Percentiles rank a stretch among this genome's conserved stretches.
Evolutionary conservation across 1,139 yeast species (phyloP).

Genomic region (Hemisphaericaspora xylanilytica): DNA sequence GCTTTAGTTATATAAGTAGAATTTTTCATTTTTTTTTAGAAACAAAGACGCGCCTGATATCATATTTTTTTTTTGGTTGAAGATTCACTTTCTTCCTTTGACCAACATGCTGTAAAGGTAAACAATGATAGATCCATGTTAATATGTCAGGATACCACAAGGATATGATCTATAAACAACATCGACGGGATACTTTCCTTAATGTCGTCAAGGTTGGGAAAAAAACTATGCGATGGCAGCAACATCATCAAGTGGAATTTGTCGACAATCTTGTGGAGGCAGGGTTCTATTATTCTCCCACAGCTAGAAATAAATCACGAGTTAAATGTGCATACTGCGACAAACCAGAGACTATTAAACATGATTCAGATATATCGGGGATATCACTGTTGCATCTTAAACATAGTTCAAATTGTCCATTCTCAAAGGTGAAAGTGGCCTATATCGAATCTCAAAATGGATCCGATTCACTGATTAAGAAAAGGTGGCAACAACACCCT

Average conservation of each 20-base stretch:
- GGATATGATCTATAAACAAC: conserved; percentile 19
- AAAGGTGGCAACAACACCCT: conserved; percentile 8
- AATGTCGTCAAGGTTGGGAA: conserved; percentile 12
- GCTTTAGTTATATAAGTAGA: too few relatives aligned
- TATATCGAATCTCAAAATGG: conserved; percentile 21
- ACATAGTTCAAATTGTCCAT: conserved; percentile 48
- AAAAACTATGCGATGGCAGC: conserved; percentile 17
- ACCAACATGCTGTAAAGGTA: too few relatives aligned
- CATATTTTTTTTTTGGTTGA: too few relatives aligned
- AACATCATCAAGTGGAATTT: conserved; percentile 15
- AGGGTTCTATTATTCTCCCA: conserved; percentile 73
- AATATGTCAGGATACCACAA: neutral
- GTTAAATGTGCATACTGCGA: conserved; percentile 64
- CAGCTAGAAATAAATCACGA: conserved; percentile 41
- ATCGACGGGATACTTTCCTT: conserved; percentile 18
- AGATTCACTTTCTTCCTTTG: neutral
- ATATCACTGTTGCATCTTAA: conserved; percentile 46
- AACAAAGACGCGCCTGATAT: too few relatives aligned
- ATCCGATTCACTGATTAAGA: conserved; percentile 7
- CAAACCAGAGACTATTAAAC: conserved; percentile 35
- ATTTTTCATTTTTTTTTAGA: too few relatives aligned
- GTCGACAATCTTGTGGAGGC: conserved; percentile 41
- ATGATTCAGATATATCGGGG: conserved; percentile 27
- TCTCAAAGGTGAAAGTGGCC: conserved; percentile 29
- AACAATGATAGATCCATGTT: neutral